Conservation (phyloP, 2,329 filamentous ascomycete genomes). For the Diaporthe aspalathi region DNA sequence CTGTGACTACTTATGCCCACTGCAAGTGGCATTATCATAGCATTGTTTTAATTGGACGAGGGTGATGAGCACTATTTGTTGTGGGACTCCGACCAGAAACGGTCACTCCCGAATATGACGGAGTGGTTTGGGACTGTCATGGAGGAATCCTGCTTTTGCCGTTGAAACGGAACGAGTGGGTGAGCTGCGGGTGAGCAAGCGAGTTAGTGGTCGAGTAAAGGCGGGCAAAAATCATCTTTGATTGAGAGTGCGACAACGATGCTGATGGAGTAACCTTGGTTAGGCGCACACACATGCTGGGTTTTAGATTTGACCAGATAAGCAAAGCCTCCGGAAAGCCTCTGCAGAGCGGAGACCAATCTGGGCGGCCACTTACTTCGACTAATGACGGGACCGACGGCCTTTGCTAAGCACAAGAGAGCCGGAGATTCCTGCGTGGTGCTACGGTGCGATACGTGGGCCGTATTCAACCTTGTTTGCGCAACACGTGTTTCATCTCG, state of each 20-base stretch:
- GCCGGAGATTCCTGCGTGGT: conserved; percentile 29
- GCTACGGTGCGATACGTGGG: conserved; percentile 30
- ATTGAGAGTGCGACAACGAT: conserved; percentile 27
- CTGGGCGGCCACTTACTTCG: conserved; percentile 9
- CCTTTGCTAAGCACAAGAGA: conserved; percentile 28
- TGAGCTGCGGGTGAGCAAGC: background rate
- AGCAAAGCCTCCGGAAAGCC: conserved; percentile 25
- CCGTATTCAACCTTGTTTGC: conserved; percentile 37
- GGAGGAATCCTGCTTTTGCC: conserved; percentile 18
- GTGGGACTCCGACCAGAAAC: conserved; percentile 24
- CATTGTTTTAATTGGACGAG: conserved; percentile 6
- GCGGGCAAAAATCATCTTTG: conserved; percentile 25
- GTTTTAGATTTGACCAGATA: conserved; percentile 25
- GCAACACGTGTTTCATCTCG: conserved; percentile 40
- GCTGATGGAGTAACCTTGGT: conserved; percentile 9
- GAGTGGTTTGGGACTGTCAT: background rate
- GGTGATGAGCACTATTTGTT: conserved; percentile 21
- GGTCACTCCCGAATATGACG: too few relatives aligned
- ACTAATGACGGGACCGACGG: conserved; percentile 14
- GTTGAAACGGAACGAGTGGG: background rate
- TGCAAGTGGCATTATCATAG: background rate
- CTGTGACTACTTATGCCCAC: background rate
- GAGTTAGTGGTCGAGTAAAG: background rate
- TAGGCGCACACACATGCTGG: background rate
- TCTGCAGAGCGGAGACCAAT: conserved; percentile 34